Evolutionary conservation across 2,329 filamentous ascomycete genomes (phyloP).

Genomic region (Bipolaris zeicola): DNA sequence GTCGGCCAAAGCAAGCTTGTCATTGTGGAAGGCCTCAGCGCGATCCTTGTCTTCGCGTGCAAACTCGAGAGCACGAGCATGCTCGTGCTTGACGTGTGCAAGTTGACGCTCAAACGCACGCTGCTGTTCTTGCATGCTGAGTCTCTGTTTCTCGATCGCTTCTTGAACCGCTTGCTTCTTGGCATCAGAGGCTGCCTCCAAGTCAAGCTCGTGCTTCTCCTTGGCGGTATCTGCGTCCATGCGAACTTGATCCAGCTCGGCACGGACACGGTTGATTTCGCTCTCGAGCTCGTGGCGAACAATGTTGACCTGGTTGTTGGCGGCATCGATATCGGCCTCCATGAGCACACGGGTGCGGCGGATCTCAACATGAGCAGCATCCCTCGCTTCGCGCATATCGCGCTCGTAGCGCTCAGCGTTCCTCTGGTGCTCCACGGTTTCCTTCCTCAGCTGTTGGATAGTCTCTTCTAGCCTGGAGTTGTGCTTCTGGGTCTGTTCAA

Average conservation of each 20-base stretch:
- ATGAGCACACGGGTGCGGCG: slow-evolving; percentile 78
- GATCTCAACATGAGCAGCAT: slow-evolving; percentile 78
- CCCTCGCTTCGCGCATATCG: slow-evolving; percentile 82
- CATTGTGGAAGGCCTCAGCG: slow-evolving; percentile 76
- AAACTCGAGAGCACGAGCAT: slow-evolving; percentile 68
- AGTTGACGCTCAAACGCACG: slow-evolving; percentile 45
- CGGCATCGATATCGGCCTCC: slow-evolving; percentile 80
- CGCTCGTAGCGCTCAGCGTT: slow-evolving; percentile 72
- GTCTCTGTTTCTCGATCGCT: slow-evolving; percentile 58
- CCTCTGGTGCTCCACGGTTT: slow-evolving; percentile 75
- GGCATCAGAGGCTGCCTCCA: slow-evolving; percentile 77
- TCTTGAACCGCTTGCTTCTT: slow-evolving; percentile 66
- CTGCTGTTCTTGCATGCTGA: slow-evolving; percentile 61
- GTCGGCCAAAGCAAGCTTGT: slow-evolving; percentile 79
- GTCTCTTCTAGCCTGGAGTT: slow-evolving; percentile 69
- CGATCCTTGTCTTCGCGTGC: slow-evolving; percentile 81
- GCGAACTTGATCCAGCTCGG: slow-evolving; percentile 76
- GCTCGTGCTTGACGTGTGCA: slow-evolving; percentile 60
- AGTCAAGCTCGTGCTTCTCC: slow-evolving; percentile 79
- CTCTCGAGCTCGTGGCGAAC: slow-evolving; percentile 82
- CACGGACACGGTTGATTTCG: slow-evolving; percentile 72
- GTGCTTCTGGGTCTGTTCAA: slow-evolving; percentile 63
- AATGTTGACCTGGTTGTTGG: slow-evolving; percentile 84
- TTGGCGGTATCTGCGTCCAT: slow-evolving; percentile 81
- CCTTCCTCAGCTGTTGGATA: slow-evolving; percentile 60